Base-by-base conservation (phyloP, 495 filamentous ascomycete species). In the Aspergillus cavernicola region DNA sequence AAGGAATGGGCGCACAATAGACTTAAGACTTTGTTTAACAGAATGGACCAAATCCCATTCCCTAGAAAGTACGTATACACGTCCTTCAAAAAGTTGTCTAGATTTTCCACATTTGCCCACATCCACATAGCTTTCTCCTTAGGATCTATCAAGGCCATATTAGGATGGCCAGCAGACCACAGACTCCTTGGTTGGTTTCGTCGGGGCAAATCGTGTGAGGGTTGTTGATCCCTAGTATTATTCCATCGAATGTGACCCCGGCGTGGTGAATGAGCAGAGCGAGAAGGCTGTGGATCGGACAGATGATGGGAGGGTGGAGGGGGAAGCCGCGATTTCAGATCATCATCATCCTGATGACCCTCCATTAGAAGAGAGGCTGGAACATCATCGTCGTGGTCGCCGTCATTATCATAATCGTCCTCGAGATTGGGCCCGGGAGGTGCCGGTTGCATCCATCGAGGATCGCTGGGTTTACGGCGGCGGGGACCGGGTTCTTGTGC, bases 91-190 rank as follows among this genome's bases (percentile, higher is more conserved):
- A 97, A 97, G 53, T 84, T 86, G 66, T 98, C 93, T 52, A 98
- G 72, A 63, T 97, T 93, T 38, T 85, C 81, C 26, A 95, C 89
- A 62, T 96, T 97, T 51, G 88, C 88, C 90, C 93, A 98, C 64
- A 86, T 85, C 87, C 92, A 97, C 80, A 96, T 85, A 3, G 93
- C 92, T 67, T 84, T 89, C 60, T 91, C 84, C 69, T 85, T 88
- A 11, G 86, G 85, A 61, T 85, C 83, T 31, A 76, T 67, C 59
- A 82, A 57, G 44, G 71, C 68, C 64, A 86, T 56, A 43, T 75
- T 59, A 29, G 74, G 62, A 56, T 69, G 59, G 53, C 66, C 53
- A 42, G 65, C 43, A 10, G 70, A 66, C 67, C 67, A 71, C 22
- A 65, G 59, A 43, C 62, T 19, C 58, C 69, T 32, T 52, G 62